Base-by-base conservation (phyloP, 192 early-diverging fungal species). In the Linderina pennispora region DNA sequence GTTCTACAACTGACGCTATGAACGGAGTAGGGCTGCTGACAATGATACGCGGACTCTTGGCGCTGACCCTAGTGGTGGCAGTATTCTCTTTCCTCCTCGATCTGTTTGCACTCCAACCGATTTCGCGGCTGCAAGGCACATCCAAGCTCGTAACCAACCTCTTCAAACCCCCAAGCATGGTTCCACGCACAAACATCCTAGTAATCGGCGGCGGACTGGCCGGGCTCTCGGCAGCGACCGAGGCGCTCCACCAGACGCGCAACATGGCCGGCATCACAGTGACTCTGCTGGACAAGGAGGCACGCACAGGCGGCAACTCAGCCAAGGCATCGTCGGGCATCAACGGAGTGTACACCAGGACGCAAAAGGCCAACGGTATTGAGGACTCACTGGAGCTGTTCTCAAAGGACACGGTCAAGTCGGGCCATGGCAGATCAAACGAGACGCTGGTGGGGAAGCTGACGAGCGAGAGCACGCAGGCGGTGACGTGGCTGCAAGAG, bases 301-400 rank as follows among this genome's bases (percentile, higher is more conserved):
- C 40, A 11, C 58, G 58, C 11, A 53, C 50, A 6, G 65, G 79
- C 34, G 92, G 92, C 21, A 97, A 97, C 82, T 95, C 92, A 32
- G 94, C 92, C 52, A 97, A 97, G 76, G 94, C 94, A 18, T 94
- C 92, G 13, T 94, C 92, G 4, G 94, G 94, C 45, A 98, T 98
- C 68, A 98, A 95, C 77, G 92, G 92, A 33, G 92, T 87, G 28
- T 72, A 86, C 25, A 98, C 94, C 33, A 78, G 77, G 39, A 89
- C 90, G 36, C 94, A 98, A 58, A 72, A 82, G 26, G 48, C 40
- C 7, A 67, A 65, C 25, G 75, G 75, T 9, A 82, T 88, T 48
- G 59, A 79, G 73, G 94, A 98, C 67, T 90, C 86, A 20, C 80
- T 82, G 17, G 85, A 86, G 24, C 77, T 80, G 45, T 94, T 97